A percentile compares a stretch with the other conserved stretches of the same genome.
Conservation (phyloP, 148 eudicot genomes). For the Oxyria digyna region DNA sequence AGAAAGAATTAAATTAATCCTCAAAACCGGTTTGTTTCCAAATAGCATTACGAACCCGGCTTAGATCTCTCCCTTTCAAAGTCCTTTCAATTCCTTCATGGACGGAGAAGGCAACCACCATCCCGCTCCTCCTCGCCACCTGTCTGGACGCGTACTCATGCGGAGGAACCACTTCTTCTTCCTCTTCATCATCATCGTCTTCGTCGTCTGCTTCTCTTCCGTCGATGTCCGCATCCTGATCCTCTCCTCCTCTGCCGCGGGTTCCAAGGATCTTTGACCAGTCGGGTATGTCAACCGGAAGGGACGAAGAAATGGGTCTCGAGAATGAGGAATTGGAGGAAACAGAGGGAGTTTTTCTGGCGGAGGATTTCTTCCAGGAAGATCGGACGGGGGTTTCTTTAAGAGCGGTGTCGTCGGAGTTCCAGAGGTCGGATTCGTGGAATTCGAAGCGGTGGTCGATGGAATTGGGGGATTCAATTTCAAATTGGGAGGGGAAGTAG, state of each 20-base stretch:
- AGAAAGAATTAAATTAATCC: constrained; percentile 12
- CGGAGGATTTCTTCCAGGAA: too few relatives aligned
- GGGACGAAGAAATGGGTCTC: constrained; percentile 21
- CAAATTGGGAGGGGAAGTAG: constrained; percentile 10
- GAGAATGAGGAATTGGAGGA: too few relatives aligned
- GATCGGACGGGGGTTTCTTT: too few relatives aligned
- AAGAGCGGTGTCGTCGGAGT: too few relatives aligned
- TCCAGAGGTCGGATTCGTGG: constrained; percentile 41
- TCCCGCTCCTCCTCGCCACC: constrained; percentile 16
- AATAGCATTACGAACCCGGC: constrained; percentile 32
- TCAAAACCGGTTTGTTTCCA: constrained; percentile 35
- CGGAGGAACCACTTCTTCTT: constrained; percentile 23
- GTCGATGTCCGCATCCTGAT: neutral
- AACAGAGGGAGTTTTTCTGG: too few relatives aligned
- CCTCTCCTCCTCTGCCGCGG: neutral
- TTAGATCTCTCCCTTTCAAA: constrained; percentile 32
- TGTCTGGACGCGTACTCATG: constrained; percentile 24
- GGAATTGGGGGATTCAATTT: neutral
- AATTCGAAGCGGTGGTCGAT: constrained; percentile 23
- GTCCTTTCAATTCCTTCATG: constrained; percentile 35
- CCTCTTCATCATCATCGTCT: constrained; percentile 5
- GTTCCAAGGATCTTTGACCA: constrained; percentile 10
- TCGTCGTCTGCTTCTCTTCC: too few relatives aligned
- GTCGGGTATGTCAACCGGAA: constrained; percentile 18
- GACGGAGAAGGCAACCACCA: constrained; percentile 25